These are phyloP conservation scores for Salvia rosmarinus DNA, from an alignment of 257 asterid genomes.

Conservation along the genomic window DNA sequence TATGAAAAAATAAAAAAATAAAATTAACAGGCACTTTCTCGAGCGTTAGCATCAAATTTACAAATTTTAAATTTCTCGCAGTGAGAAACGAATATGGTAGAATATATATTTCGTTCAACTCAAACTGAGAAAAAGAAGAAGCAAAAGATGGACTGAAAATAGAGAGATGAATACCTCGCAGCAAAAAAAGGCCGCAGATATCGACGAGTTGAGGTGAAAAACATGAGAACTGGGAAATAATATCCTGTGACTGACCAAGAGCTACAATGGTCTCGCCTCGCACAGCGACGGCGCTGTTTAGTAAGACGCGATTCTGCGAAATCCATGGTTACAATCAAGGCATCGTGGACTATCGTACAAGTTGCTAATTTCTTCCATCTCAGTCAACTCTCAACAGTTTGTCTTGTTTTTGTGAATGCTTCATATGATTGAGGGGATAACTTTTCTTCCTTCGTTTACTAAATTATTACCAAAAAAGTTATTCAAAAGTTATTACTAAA, in stretches of 20 bases:
- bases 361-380: slow-evolving; percentile 12
- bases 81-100: no score
- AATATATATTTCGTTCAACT: no score
- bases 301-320: slow-evolving; percentile 53
- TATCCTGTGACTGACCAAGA: slow-evolving; percentile 56
- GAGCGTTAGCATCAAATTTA: no score
- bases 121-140: no score
- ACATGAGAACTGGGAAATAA: slow-evolving; percentile 49
- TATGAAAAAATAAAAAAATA: no score
- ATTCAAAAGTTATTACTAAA: no score
- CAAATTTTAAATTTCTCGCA: no score
- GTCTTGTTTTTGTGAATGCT: not conserved
- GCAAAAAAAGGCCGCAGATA: slow-evolving; percentile 56
- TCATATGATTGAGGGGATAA: not conserved
- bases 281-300: slow-evolving; percentile 65
- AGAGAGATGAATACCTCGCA: slow-evolving; percentile 47
- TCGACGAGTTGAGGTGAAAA: slow-evolving; percentile 47
- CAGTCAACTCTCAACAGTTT: not conserved
- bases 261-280: slow-evolving; percentile 54
- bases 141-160: not conserved
- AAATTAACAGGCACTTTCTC: no score
- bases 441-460: no score
- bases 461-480: no score
- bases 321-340: slow-evolving; percentile 68
- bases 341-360: slow-evolving; percentile 56